phyloP scores from a whole-genome alignment of 208 protist genomes.

The Acanthamoeba polyphaga region DNA sequence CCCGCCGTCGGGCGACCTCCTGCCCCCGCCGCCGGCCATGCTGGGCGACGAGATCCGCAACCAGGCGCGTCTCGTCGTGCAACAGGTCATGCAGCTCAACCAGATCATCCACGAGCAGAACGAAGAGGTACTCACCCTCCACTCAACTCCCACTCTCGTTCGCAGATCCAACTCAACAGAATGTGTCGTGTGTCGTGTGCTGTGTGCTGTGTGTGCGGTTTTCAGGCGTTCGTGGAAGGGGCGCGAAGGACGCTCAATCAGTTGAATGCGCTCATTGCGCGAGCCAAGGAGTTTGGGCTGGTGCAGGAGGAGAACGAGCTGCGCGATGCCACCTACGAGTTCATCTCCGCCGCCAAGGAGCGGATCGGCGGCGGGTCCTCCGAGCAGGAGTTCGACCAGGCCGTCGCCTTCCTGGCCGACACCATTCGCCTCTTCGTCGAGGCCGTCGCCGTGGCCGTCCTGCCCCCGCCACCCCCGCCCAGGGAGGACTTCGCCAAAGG shows the following conservation, averaged over 20 bases:
- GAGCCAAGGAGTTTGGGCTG: conserved; percentile 28
- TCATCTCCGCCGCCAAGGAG: conserved; percentile 34
- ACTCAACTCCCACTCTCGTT: no score
- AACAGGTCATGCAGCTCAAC: conserved; percentile 47
- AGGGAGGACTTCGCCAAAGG: conserved; percentile 17
- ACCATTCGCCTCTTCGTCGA: conserved; percentile 31
- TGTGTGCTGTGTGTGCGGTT: no score
- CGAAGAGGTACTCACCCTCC: neutral
- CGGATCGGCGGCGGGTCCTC: neutral
- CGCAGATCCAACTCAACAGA: no score
- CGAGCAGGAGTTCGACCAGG: conserved; percentile 38
- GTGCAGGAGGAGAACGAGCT: conserved; percentile 37
- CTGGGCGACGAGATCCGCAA: neutral
- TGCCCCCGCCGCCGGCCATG: neutral
- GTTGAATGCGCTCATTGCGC: conserved; percentile 6
- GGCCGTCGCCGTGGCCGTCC: neutral
- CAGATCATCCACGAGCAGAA: conserved; percentile 29
- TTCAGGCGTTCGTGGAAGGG: neutral
- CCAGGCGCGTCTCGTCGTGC: neutral
- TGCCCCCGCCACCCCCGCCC: neutral
- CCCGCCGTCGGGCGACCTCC: neutral
- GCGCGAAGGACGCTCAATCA: conserved; percentile 28
- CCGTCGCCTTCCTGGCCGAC: neutral
- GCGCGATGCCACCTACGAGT: conserved; percentile 39
- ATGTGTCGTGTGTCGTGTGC: no score